phyloP scores from a whole-genome alignment of 1,139 yeast species.

The Saccharomyces hybrid region DNA sequence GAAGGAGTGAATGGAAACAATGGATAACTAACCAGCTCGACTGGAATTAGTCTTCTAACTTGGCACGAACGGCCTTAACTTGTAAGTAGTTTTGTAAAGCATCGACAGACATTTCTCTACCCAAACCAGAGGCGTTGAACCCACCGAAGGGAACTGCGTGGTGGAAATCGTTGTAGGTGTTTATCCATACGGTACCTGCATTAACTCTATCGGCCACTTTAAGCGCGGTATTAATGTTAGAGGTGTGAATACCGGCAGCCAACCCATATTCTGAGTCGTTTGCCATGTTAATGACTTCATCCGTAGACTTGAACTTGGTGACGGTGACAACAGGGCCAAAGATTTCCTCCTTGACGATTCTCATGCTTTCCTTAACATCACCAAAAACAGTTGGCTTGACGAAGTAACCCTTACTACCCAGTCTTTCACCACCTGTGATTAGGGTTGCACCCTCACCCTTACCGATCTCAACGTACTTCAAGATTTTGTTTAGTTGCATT shows the following conservation, averaged over 20 bases:
- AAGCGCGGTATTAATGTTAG: constrained; percentile 39
- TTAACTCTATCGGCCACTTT: constrained; percentile 45
- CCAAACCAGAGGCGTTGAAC: constrained; percentile 55
- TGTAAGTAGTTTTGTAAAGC: constrained; percentile 56
- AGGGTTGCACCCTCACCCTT: constrained; percentile 52
- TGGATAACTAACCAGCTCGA: not conserved
- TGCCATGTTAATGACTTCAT: constrained; percentile 47
- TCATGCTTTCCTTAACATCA: constrained; percentile 54
- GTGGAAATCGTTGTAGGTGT: constrained; percentile 56
- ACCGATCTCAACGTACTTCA: constrained; percentile 50
- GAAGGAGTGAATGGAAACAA: not conserved
- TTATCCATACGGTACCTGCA: constrained; percentile 51
- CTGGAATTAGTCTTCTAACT: constrained; percentile 12
- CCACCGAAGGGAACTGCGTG: constrained; percentile 47
- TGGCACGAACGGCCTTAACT: constrained; percentile 50
- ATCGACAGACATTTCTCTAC: constrained; percentile 61
- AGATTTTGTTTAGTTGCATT: constrained; percentile 48
- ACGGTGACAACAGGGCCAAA: constrained; percentile 59
- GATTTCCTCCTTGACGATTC: constrained; percentile 60
- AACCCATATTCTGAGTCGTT: constrained; percentile 53
- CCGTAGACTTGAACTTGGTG: constrained; percentile 46
- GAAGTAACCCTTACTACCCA: constrained; percentile 52
- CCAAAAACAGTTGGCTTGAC: constrained; percentile 63
- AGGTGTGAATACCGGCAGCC: constrained; percentile 57
- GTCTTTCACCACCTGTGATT: constrained; percentile 53